Evolutionary conservation across 805 yeast species (phyloP), one percentile per base, ranked within the genome.

Genomic region (Nakazawaea anatomiae): DNA sequence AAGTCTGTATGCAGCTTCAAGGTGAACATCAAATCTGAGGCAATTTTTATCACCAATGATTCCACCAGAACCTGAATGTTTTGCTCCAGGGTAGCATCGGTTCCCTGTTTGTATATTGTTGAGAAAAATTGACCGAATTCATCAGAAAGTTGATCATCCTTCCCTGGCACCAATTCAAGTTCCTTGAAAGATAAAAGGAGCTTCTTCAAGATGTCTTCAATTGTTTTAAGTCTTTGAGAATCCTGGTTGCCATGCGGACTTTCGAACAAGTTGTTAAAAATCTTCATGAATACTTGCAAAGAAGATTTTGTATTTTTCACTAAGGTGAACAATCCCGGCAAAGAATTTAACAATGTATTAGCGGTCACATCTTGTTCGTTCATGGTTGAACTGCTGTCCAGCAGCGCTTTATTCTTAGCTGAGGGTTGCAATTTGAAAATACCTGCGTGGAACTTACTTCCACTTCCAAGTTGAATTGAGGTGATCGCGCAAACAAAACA

Each of bases 401-500:
- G 28, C 12, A 35, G 28, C 5, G 25, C 55, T 35, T 30, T 54
- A 56, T 40, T 54, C 55, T 14, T 53, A 57, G 8, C 52, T 48
- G 1, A 57, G 52, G 14, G 57, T 47, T 42, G 55, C 48, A 18
- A 58, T 48, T 9, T 52, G n/a, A 28, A 42, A 46, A 42, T 42
- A 51, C 36, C 40, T 5, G 3, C 28, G 27, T 29, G 29, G 35
- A 58, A 58, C 25, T 48, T 50, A 41, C 56, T 59, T 4, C 52
- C 52, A 6, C 64, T 70, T 36, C 58, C 62, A 7, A 61, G 44
- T 38, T 65, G 63, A 6, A 74, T 63, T 39, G 58, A 50, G 4
- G 60, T 50, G 1, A 74, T 58, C 1, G 84, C 84, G 44, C 66
- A 57, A 1, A 80, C 57, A 38, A 77, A 61, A 9, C 68, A 61